Percentiles rank a stretch among this genome's conserved stretches.
Conservation (phyloP, 371 early-diverging fungal genomes). For the Mucor velutinosus region DNA sequence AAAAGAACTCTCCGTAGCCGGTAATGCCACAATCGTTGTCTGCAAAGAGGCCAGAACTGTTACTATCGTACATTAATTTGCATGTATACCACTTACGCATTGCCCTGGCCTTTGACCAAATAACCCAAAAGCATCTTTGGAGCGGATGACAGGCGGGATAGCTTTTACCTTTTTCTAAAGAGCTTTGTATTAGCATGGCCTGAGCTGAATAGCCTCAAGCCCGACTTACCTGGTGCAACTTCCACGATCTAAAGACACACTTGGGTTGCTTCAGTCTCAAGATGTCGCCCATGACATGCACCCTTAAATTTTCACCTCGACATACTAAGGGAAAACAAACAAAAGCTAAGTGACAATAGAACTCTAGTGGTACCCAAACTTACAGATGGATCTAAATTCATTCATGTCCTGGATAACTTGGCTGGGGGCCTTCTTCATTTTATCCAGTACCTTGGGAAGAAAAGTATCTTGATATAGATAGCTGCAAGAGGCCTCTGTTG, state of each 20-base stretch:
- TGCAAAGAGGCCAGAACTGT: not conserved
- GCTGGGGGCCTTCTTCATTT: constrained; percentile 38
- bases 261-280: constrained; percentile 46
- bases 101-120: constrained; percentile 47
- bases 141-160: constrained; percentile 22
- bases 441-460: constrained; percentile 41
- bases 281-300: constrained; percentile 60
- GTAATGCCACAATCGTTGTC: constrained; percentile 48
- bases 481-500: constrained; percentile 44
- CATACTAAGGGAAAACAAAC: constrained; percentile 30
- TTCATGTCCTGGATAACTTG: constrained; percentile 41
- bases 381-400: constrained; percentile 51
- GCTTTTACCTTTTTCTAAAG: constrained; percentile 1
- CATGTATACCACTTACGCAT: constrained; percentile 19
- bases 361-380: not conserved
- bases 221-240: constrained; percentile 7
- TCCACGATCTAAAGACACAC: constrained; percentile 33
- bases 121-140: constrained; percentile 47
- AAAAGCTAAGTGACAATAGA: not conserved
- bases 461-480: constrained; percentile 50
- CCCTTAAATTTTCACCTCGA: constrained; percentile 45
- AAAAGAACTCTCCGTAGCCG: constrained; percentile 58
- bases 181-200: not conserved
- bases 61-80: not conserved
- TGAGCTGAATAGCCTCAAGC: not conserved